A percentile compares a stretch with the other conserved stretches of the same genome.
phyloP scores from a whole-genome alignment of 106 monocot species.

The Dioscorea dumetorum region DNA sequence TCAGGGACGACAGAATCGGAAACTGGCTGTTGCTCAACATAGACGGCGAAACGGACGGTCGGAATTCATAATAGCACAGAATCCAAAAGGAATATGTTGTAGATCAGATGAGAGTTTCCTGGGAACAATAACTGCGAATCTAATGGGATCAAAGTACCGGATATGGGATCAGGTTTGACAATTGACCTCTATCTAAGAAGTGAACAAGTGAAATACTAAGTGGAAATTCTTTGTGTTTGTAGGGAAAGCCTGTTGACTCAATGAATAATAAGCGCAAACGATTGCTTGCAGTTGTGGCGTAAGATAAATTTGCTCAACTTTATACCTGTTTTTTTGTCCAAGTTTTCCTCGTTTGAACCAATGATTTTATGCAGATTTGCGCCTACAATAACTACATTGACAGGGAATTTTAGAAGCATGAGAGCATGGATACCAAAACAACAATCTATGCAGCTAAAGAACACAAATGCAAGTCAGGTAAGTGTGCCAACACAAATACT shows the following conservation, averaged over 20 bases:
- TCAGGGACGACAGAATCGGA: slow-evolving; percentile 81
- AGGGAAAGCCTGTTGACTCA: slow-evolving; percentile 38
- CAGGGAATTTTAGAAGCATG: slow-evolving; percentile 82
- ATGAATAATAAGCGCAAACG: slow-evolving; percentile 32
- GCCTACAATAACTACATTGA: slow-evolving; percentile 66
- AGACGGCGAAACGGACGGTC: slow-evolving; percentile 66
- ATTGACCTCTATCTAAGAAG: no score
- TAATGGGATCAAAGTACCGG: slow-evolving; percentile 87
- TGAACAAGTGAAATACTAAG: neutral
- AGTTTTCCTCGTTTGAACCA: neutral
- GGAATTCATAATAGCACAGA: slow-evolving; percentile 69
- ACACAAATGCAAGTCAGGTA: slow-evolving; percentile 56
- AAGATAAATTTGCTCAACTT: slow-evolving; percentile 12
- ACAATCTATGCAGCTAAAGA: slow-evolving; percentile 70
- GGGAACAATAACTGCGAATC: slow-evolving; percentile 68
- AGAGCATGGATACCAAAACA: slow-evolving; percentile 83
- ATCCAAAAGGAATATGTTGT: slow-evolving; percentile 46
- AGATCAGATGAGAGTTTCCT: slow-evolving; percentile 75
- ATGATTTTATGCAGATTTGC: slow-evolving; percentile 42
- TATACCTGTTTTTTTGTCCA: neutral
- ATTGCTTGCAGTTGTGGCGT: slow-evolving; percentile 75
- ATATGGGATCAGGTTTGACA: slow-evolving; percentile 87
- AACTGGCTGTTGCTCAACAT: slow-evolving; percentile 77
- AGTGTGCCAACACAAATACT: neutral
- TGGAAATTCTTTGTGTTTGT: neutral